phyloP scores from a whole-genome alignment of 345 rosid species.

The Kandelia obovata region DNA sequence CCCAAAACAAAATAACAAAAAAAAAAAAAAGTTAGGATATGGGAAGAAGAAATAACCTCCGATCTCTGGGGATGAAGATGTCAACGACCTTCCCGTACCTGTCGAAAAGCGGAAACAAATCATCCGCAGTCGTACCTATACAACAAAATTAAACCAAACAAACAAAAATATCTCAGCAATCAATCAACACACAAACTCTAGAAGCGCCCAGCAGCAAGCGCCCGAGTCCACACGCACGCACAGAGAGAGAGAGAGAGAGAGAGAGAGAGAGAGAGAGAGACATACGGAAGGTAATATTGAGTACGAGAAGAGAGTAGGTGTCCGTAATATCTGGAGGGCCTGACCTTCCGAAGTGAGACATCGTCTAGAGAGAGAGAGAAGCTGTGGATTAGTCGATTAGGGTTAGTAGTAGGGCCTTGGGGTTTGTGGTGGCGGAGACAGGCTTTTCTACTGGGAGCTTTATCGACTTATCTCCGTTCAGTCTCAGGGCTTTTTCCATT shows the following conservation, averaged over 20 bases:
- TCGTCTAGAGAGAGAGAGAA: not conserved
- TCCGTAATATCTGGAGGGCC: slow-evolving; percentile 61
- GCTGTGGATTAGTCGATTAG: too few species aligned
- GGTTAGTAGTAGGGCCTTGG: too few species aligned
- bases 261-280: not conserved
- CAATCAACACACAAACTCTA: too few species aligned
- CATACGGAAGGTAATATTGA: slow-evolving; percentile 74
- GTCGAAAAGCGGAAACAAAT: slow-evolving; percentile 75
- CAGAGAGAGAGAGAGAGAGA: too few species aligned
- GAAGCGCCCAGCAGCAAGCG: not conserved
- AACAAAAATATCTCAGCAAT: not conserved
- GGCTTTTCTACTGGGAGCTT: too few species aligned
- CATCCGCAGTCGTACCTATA: slow-evolving; percentile 80
- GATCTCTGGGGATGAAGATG: slow-evolving; percentile 78
- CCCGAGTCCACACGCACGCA: not conserved
- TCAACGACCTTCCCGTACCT: slow-evolving; percentile 91
- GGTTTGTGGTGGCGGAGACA: too few species aligned
- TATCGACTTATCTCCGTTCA: too few species aligned
- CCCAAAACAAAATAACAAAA: not conserved
- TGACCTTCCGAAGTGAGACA: slow-evolving; percentile 57
- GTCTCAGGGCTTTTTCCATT: too few species aligned
- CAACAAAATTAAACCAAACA: not conserved
- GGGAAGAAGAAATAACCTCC: slow-evolving; percentile 40
- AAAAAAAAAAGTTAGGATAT: not conserved
- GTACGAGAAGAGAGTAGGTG: slow-evolving; percentile 65